Percentiles rank a stretch among this genome's conserved stretches.
Evolutionary conservation across 2,329 filamentous ascomycete species (phyloP).

Genomic region (Ophiocordyceps australis): DNA sequence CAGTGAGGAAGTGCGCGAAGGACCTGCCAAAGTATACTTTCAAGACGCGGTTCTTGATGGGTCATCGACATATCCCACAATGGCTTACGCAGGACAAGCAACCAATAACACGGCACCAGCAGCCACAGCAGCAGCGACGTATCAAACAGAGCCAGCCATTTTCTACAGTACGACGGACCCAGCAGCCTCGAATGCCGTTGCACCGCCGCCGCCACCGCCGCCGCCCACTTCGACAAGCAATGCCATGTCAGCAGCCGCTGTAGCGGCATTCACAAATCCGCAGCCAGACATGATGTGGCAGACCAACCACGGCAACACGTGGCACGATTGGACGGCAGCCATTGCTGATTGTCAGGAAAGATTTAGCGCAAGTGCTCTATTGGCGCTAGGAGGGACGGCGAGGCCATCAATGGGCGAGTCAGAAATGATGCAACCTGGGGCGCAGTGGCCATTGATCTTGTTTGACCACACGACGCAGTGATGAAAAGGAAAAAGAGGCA

Average conservation of each 20-base stretch:
- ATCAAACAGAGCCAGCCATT: slow-evolving; percentile 10
- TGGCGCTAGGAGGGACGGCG: slow-evolving; percentile 20
- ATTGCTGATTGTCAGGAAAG: slow-evolving; percentile 29
- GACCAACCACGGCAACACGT: slow-evolving; percentile 20
- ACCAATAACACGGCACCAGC: slow-evolving; percentile 6
- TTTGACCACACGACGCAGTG: slow-evolving; percentile 9
- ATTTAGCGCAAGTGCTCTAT: slow-evolving; percentile 27
- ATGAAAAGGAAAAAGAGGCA: no score
- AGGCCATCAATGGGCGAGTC: slow-evolving; percentile 6
- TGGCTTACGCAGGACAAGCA: slow-evolving; percentile 11
- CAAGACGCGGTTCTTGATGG: slow-evolving; percentile 8
- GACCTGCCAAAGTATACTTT: slow-evolving; percentile 12
- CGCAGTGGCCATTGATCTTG: slow-evolving; percentile 13
- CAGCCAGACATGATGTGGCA: slow-evolving; percentile 14
- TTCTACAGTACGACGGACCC: slow-evolving; percentile 9
- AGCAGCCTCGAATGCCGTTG: no score
- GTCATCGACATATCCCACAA: slow-evolving; percentile 10
- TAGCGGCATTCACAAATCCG: slow-evolving; percentile 14
- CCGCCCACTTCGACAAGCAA: slow-evolving; percentile 11
- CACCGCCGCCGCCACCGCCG: neutral
- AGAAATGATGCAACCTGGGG: slow-evolving; percentile 9
- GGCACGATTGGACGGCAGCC: slow-evolving; percentile 35
- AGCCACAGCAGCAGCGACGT: slow-evolving; percentile 6
- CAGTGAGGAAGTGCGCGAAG: neutral
- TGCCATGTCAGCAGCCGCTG: no score